Conservation (phyloP, 345 rosid species). For the Ceriops zippeliana region DNA sequence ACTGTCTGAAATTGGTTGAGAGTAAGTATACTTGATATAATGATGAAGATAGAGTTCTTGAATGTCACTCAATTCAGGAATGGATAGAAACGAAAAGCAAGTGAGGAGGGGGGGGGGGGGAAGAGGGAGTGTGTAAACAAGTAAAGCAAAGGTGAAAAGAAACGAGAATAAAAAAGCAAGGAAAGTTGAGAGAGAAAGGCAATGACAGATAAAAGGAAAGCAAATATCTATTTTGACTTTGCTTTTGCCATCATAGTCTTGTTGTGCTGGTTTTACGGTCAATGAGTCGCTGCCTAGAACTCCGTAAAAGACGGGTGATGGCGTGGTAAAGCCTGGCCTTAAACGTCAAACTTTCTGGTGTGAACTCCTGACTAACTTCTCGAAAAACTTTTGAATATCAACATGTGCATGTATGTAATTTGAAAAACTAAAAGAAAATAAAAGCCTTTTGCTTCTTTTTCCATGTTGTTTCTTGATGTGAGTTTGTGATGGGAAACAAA, state of each 20-base stretch:
- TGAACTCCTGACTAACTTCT: not conserved
- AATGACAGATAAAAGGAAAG: constrained; percentile 23
- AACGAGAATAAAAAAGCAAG: not conserved
- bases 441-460: too few relatives aligned
- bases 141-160: not conserved
- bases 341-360: constrained; percentile 16
- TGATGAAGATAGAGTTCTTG: constrained; percentile 18
- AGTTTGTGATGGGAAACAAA: too few relatives aligned
- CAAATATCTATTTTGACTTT: constrained; percentile 31
- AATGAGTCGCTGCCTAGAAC: constrained; percentile 15
- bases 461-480: too few relatives aligned
- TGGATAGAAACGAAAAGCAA: not conserved
- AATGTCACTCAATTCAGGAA: constrained; percentile 21
- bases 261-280: not conserved
- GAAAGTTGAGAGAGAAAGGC: constrained; percentile 26
- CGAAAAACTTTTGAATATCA: not conserved
- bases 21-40: not conserved
- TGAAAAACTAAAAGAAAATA: too few relatives aligned
- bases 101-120: not conserved
- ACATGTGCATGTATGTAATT: too few relatives aligned
- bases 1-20: not conserved
- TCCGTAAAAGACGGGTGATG: constrained; percentile 21
- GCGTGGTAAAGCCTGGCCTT: constrained; percentile 21
- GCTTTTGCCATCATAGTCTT: not conserved
- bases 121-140: constrained; percentile 14